A percentile compares a stretch with the other conserved stretches of the same genome.
Conservation (phyloP, 129 eudicot species). For the Lactuca sativa region DNA sequence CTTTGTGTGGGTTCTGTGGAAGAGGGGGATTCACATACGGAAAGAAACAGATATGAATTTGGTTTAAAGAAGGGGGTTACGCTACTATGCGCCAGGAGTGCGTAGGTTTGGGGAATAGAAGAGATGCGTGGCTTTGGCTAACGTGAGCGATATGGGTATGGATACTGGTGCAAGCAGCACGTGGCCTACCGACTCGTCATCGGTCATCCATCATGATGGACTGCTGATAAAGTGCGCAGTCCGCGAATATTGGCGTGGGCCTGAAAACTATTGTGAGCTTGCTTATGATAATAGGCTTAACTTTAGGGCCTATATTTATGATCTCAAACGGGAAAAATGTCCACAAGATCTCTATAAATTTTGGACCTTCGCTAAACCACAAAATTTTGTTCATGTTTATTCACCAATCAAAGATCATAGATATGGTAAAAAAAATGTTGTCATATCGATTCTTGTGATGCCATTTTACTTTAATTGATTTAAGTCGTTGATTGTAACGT, state of each 20-base stretch:
- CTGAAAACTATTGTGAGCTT: neutral
- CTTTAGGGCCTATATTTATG: constrained; percentile 5
- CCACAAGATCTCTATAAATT: neutral
- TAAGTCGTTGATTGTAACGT: too few relatives aligned
- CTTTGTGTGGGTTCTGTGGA: constrained; percentile 34
- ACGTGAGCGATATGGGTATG: constrained; percentile 30
- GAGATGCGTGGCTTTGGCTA: constrained; percentile 21
- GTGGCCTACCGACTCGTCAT: constrained; percentile 46
- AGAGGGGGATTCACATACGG: constrained; percentile 36
- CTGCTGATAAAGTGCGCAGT: constrained; percentile 12
- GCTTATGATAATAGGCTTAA: neutral
- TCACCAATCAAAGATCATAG: too few relatives aligned
- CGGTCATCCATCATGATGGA: constrained; percentile 24
- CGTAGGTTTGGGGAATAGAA: constrained; percentile 17
- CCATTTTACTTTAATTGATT: too few relatives aligned
- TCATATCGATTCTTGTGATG: too few relatives aligned
- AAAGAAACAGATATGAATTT: constrained; percentile 51
- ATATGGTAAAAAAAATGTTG: too few relatives aligned
- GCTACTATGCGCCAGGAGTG: constrained; percentile 40
- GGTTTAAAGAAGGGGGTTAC: constrained; percentile 21
- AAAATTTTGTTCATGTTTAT: too few relatives aligned
- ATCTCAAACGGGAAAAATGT: neutral
- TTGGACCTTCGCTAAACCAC: too few relatives aligned
- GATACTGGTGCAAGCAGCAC: constrained; percentile 43
- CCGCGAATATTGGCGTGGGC: constrained; percentile 14